Percentiles rank a stretch among this genome's conserved stretches.
Conservation (phyloP, 1,284 basidiomycete genomes). For the Athelia psychrophila region DNA sequence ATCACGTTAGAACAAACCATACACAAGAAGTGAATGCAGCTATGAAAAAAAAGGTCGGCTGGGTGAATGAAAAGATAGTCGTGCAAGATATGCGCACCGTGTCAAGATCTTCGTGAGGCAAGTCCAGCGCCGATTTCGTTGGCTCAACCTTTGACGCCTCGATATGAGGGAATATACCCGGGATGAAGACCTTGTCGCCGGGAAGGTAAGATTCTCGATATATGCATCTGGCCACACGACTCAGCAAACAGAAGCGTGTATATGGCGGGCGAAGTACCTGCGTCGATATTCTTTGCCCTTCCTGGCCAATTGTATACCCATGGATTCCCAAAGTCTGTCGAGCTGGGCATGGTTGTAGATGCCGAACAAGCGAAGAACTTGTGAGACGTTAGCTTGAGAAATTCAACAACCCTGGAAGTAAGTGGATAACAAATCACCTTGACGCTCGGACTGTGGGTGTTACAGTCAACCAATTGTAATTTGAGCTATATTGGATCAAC, state of each 20-base stretch:
- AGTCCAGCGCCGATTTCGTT: slow-evolving; percentile 12
- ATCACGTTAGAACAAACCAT: slow-evolving; percentile 25
- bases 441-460: slow-evolving; percentile 35
- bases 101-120: slow-evolving; percentile 40
- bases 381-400: background rate
- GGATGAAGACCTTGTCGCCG: slow-evolving; percentile 42
- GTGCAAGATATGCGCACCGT: slow-evolving; percentile 29
- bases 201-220: slow-evolving; percentile 35
- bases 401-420: background rate
- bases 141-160: slow-evolving; percentile 5
- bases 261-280: slow-evolving; percentile 26
- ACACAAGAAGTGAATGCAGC: slow-evolving; percentile 59
- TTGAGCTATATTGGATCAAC: background rate
- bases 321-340: slow-evolving; percentile 53
- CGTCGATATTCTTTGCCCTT: slow-evolving; percentile 53
- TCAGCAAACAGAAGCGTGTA: background rate
- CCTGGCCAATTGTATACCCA: slow-evolving; percentile 47
- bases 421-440: slow-evolving; percentile 41
- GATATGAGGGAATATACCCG: slow-evolving; percentile 36
- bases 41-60: slow-evolving; percentile 16
- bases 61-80: background rate
- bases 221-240: slow-evolving; percentile 34
- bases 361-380: slow-evolving; percentile 60
- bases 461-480: background rate
- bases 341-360: slow-evolving; percentile 62